A percentile compares a stretch with the other conserved stretches of the same genome.
These are phyloP conservation scores for Orbilia brochopaga DNA, from an alignment of 2,329 filamentous ascomycete species.

Conservation along the genomic window DNA sequence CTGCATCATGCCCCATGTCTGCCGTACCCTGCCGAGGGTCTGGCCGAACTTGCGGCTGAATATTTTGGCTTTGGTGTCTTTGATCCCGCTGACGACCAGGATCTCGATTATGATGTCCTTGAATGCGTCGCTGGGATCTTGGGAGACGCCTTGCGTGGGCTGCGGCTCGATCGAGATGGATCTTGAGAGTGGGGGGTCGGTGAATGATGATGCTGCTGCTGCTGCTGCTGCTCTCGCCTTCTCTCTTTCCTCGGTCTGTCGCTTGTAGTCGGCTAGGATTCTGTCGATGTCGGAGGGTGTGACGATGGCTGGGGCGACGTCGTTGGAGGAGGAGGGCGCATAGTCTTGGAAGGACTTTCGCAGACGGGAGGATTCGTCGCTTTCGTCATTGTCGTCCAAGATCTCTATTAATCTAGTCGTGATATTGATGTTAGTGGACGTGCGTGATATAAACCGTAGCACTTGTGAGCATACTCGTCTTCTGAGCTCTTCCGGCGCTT, in stretches of 20 bases:
- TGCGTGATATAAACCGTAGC: not conserved
- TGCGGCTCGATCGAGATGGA: not conserved
- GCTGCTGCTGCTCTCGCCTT: constrained; percentile 14
- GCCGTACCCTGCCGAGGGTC: constrained; percentile 34
- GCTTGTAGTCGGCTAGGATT: constrained; percentile 29
- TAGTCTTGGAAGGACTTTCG: constrained; percentile 13
- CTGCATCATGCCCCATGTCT: constrained; percentile 38
- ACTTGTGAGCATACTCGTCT: constrained; percentile 6
- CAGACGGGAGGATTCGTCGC: constrained; percentile 9
- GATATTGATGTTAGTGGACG: not conserved
- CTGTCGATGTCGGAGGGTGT: constrained; percentile 35
- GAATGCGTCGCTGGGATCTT: constrained; percentile 17
- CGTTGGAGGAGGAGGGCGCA: constrained; percentile 2
- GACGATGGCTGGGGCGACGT: not conserved
- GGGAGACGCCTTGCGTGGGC: constrained; percentile 22
- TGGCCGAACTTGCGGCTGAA: constrained; percentile 41
- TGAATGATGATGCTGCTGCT: not conserved
- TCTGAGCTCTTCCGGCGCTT: constrained; percentile 39
- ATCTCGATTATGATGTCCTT: constrained; percentile 42
- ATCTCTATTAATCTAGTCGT: not conserved
- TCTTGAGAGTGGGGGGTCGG: not conserved
- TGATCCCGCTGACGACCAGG: constrained; percentile 35
- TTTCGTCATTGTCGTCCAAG: constrained; percentile 14
- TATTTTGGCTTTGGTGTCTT: constrained; percentile 23
- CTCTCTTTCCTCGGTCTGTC: constrained; percentile 12